Evolutionary conservation across 2,329 filamentous ascomycete species (phyloP), one percentile per base, ranked within the genome.

Genomic region (Periconia sp.): DNA sequence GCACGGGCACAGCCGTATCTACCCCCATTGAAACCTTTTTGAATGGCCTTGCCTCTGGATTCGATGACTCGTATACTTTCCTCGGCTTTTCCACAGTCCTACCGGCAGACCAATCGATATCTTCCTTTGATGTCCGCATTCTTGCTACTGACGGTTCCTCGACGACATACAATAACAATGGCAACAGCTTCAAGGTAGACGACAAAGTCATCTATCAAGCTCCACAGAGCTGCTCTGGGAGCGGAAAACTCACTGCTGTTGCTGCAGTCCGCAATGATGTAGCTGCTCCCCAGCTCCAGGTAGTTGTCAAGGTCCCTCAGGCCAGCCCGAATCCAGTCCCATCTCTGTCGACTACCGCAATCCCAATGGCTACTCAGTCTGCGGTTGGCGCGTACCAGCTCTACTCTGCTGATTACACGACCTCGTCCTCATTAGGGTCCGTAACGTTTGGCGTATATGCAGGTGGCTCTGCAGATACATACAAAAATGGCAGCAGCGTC

Each of bases 41-140:
- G n/a, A 76, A 77, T 42, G 83, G 82, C 2, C 74, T 77, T 20
- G 77, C 79, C 5, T 72, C 74, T 41, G 85, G 85, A 2, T 83
- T 87, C 49, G 85, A 87, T 63, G 83, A 87, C 54, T 81, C 73
- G 9, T 87, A 87, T 64, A 74, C 76, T 49, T 74, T 72, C 55
- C 72, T 64, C 45, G 52, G 62, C 18, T 72, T 74, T 41, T 65
- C 64, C 3, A 51, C 58, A 3, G 53, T 82, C 52, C 80, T 92
- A 61, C 68, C 82, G 56, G 76, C 84, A 59, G 72, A 82, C 53
- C 75, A 82, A 52, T 79, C 88, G 58, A 83, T 90, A 71, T 81
- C 87, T 41, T 80, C 86, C 59, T 83, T 89, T 74, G 77, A 77
- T 56, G 66, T 85, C 63, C 71, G 81, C 1, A 63, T 86, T 49